phyloP scores from a whole-genome alignment of 805 yeast genomes.

The Schwanniomyces polymorphus region DNA sequence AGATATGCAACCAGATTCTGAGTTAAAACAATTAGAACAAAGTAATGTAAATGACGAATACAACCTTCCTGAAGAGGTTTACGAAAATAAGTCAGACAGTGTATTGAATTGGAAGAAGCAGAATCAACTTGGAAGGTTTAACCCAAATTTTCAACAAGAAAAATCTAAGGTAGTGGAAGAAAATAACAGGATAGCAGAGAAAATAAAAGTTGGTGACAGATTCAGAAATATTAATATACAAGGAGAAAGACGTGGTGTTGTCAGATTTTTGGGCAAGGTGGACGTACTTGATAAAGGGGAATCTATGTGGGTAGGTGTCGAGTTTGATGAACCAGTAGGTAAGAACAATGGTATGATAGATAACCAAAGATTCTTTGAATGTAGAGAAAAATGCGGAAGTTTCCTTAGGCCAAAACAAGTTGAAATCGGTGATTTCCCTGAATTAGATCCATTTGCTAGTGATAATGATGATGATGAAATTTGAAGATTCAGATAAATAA shows the following conservation, averaged over 20 bases:
- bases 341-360: constrained; percentile 78
- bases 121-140: constrained; percentile 70
- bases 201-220: constrained; percentile 49
- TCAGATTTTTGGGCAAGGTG: constrained; percentile 69
- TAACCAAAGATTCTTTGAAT: constrained; percentile 58
- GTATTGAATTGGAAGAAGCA: constrained; percentile 77
- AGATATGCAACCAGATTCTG: constrained; percentile 55
- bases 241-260: constrained; percentile 66
- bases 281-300: constrained; percentile 54
- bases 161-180: constrained; percentile 27
- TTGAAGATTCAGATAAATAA: neutral
- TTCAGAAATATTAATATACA: constrained; percentile 49
- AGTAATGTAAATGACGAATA: constrained; percentile 29
- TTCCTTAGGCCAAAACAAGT: constrained; percentile 72
- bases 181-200: constrained; percentile 22
- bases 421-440: constrained; percentile 68
- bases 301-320: constrained; percentile 76
- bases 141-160: constrained; percentile 45
- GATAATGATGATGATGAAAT: constrained; percentile 49
- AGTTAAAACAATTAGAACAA: constrained; percentile 36
- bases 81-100: constrained; percentile 57
- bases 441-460: constrained; percentile 42
- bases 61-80: constrained; percentile 58
- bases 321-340: constrained; percentile 83
- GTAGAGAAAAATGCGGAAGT: constrained; percentile 65